Evolutionary conservation across 768 basidiomycete species (phyloP).

Genomic region (Psilocybe cubensis): DNA sequence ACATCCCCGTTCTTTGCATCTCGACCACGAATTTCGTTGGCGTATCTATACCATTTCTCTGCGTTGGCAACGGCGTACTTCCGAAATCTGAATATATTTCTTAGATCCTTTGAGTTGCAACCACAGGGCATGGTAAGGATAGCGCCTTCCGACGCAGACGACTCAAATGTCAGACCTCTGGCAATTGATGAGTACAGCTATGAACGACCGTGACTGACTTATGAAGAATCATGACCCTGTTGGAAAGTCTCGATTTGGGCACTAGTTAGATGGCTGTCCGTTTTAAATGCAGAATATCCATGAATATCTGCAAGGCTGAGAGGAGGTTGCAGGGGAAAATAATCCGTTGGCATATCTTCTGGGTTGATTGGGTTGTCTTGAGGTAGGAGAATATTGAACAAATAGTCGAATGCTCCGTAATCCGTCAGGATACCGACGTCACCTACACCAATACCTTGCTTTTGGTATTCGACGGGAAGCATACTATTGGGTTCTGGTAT

Average conservation of each 20-base stretch:
- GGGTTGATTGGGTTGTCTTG: conserved; percentile 3
- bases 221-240: background rate
- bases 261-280: conserved; percentile 9
- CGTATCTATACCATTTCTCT: conserved; percentile 20
- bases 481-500: conserved; percentile 14
- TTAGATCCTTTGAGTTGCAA: conserved; percentile 8
- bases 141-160: conserved; percentile 14
- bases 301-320: background rate
- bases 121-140: conserved; percentile 22
- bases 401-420: conserved; percentile 11
- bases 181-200: background rate
- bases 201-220: background rate
- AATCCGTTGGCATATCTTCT: conserved; percentile 9
- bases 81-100: background rate
- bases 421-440: conserved; percentile 19
- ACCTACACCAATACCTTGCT: conserved; percentile 13
- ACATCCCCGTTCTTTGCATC: conserved; percentile 23
- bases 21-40: conserved; percentile 14
- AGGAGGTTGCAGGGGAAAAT: background rate
- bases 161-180: conserved; percentile 14
- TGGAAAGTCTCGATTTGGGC: background rate
- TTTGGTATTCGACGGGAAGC: conserved; percentile 9
- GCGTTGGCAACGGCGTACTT: conserved; percentile 10
- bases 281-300: background rate
- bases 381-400: conserved; percentile 15